Percentiles rank a stretch among this genome's conserved stretches.
These are phyloP conservation scores for Fusarium sp. DNA, from an alignment of 2,329 filamentous ascomycete species.

Conservation along the genomic window DNA sequence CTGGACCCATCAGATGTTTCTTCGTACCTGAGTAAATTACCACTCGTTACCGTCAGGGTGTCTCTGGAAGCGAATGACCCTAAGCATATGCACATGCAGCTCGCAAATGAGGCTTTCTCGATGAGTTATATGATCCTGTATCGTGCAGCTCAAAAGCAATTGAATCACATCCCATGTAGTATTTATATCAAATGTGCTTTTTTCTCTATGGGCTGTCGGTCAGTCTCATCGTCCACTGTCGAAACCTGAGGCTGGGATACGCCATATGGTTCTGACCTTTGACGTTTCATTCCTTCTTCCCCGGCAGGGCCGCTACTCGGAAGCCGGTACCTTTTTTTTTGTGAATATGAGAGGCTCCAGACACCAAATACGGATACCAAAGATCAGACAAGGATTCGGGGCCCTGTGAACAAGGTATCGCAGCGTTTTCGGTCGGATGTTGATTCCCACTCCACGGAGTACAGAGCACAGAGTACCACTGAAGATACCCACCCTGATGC, in stretches of 20 bases:
- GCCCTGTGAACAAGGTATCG: slow-evolving; percentile 25
- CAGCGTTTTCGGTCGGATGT: slow-evolving; percentile 32
- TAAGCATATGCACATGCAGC: slow-evolving; percentile 1
- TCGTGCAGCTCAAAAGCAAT: slow-evolving; percentile 16
- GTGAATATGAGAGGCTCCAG: background rate
- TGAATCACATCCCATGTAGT: slow-evolving; percentile 6
- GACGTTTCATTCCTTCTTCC: slow-evolving; percentile 43
- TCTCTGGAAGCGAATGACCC: background rate
- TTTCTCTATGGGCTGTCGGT: background rate
- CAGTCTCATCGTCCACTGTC: slow-evolving; percentile 18
- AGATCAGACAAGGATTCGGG: slow-evolving; percentile 34
- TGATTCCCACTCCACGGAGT: background rate
- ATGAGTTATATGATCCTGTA: slow-evolving; percentile 11
- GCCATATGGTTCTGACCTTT: slow-evolving; percentile 30
- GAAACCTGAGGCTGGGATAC: slow-evolving; percentile 16
- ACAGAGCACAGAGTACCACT: slow-evolving; percentile 15
- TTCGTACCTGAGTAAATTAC: slow-evolving; percentile 5
- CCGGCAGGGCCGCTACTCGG: slow-evolving; percentile 25
- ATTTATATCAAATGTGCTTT: background rate
- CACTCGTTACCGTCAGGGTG: background rate
- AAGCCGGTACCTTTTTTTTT: background rate
- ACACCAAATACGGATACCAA: background rate
- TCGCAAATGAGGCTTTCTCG: background rate
- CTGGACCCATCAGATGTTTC: slow-evolving; percentile 31
- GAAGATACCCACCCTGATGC: slow-evolving; percentile 28